These are phyloP conservation scores for Plasmodiophora brassicae DNA, from an alignment of 208 protist genomes.

Conservation along the genomic window DNA sequence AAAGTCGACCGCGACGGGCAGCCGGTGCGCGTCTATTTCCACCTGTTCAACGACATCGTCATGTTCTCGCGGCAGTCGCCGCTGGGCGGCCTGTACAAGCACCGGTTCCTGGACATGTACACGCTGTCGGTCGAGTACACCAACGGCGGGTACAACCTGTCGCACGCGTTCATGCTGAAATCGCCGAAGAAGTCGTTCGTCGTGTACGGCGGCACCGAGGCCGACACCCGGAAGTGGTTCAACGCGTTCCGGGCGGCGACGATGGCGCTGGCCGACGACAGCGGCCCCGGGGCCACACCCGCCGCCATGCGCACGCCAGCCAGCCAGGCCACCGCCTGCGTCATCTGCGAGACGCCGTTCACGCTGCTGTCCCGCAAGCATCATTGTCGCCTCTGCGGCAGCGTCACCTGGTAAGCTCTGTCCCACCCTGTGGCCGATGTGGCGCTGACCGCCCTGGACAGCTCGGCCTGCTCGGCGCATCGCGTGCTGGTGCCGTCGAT, in stretches of 20 bases:
- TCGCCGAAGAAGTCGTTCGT: neutral
- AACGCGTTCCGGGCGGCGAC: neutral
- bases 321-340: neutral
- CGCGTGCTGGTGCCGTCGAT: neutral
- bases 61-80: neutral
- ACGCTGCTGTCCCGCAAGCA: neutral
- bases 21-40: neutral
- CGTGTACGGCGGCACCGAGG: neutral
- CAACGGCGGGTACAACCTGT: neutral
- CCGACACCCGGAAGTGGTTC: neutral
- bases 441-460: neutral
- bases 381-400: neutral
- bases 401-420: no score
- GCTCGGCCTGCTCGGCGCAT: neutral
- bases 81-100: conserved; percentile 18
- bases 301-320: neutral
- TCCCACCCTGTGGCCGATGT: no score
- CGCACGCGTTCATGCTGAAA: neutral
- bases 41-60: conserved; percentile 1
- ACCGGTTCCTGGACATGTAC: neutral
- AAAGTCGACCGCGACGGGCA: conserved; percentile 17
- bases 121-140: neutral
- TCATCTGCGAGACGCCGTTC: neutral
- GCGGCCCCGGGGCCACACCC: neutral
- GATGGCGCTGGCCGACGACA: neutral